These are phyloP conservation scores for Neurospora africana DNA, from an alignment of 495 filamentous ascomycete species.

Conservation along the genomic window DNA sequence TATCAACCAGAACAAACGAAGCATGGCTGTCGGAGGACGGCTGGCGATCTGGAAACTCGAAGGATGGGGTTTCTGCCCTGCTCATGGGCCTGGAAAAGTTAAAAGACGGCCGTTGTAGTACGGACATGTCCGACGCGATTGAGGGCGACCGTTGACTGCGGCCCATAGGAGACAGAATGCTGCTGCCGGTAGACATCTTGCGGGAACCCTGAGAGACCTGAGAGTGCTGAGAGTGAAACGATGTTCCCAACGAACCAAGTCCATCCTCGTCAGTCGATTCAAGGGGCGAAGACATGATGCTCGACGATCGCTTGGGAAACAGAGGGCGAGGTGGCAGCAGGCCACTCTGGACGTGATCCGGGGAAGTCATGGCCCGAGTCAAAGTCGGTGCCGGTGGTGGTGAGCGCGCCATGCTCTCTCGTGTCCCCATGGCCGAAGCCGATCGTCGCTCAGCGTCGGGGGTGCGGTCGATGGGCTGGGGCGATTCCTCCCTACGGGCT, in stretches of 20 bases:
- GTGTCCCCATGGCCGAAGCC: conserved; percentile 8
- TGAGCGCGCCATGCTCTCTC: conserved; percentile 13
- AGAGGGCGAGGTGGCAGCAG: conserved; percentile 35
- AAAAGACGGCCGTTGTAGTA: conserved; percentile 61
- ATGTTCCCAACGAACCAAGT: conserved; percentile 25
- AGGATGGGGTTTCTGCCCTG: conserved; percentile 55
- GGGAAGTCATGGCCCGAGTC: conserved; percentile 17
- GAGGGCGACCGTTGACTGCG: conserved; percentile 65
- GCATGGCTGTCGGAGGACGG: conserved; percentile 52
- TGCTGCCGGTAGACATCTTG: conserved; percentile 58
- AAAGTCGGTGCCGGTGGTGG: conserved; percentile 8
- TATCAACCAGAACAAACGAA: conserved; percentile 49
- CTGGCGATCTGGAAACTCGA: conserved; percentile 48
- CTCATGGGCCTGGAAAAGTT: conserved; percentile 92
- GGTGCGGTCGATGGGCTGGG: conserved; percentile 20
- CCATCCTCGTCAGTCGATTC: conserved; percentile 30
- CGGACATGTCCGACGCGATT: conserved; percentile 61
- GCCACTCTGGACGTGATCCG: conserved; percentile 23
- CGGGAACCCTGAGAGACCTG: conserved; percentile 22
- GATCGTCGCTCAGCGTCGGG: conserved; percentile 5
- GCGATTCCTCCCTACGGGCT: conserved; percentile 35
- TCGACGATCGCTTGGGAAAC: conserved; percentile 37
- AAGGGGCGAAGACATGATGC: conserved; percentile 34
- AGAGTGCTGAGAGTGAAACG: conserved; percentile 25
- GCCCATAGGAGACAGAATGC: conserved; percentile 47